Conservation (phyloP, 805 yeast species). For the Candida krabiensis region DNA sequence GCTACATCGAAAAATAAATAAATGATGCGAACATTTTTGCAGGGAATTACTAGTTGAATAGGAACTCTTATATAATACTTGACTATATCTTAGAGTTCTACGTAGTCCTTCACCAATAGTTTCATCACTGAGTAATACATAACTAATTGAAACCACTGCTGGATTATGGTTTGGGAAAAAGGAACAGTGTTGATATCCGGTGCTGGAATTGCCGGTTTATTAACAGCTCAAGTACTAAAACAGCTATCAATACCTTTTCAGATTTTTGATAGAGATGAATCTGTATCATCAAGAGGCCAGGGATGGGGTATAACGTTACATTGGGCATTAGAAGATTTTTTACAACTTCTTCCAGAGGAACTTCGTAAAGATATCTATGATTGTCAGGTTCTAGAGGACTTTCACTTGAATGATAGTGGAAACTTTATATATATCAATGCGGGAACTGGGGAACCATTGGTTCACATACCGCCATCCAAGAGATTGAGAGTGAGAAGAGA, state of each 20-base stretch:
- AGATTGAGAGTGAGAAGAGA: slow-evolving; percentile 33
- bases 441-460: slow-evolving; percentile 26
- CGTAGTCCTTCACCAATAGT: no score
- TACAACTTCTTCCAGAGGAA: slow-evolving; percentile 23
- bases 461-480: slow-evolving; percentile 31
- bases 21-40: no score
- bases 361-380: slow-evolving; percentile 23
- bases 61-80: no score
- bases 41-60: no score
- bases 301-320: slow-evolving; percentile 37
- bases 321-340: slow-evolving; percentile 30
- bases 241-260: slow-evolving; percentile 23
- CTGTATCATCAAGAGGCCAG: slow-evolving; percentile 26
- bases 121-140: no score
- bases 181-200: slow-evolving; percentile 27
- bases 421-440: slow-evolving; percentile 32
- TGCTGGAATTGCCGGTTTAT: slow-evolving; percentile 24
- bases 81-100: no score
- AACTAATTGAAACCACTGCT: no score
- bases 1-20: no score
- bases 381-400: slow-evolving; percentile 29
- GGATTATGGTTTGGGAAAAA: slow-evolving; percentile 12
- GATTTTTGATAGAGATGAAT: slow-evolving; percentile 31
- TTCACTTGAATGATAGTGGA: slow-evolving; percentile 30
- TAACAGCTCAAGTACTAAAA: slow-evolving; percentile 29